Percentiles rank a stretch among this genome's conserved stretches.
Conservation (phyloP, 345 rosid genomes). For the Murraya koenigii region DNA sequence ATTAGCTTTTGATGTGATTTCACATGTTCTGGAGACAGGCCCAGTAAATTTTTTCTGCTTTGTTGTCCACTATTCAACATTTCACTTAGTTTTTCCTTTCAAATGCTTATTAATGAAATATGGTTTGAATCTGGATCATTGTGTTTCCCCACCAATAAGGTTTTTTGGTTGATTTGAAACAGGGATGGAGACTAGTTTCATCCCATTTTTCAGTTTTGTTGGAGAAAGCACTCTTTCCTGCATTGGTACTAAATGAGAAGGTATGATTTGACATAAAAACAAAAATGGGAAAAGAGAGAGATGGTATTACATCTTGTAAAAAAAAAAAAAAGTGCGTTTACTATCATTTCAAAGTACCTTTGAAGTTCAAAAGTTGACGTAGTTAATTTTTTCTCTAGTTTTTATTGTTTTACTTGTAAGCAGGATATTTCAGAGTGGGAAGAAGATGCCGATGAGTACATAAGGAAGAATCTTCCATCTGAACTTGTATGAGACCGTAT, state of each 20-base stretch:
- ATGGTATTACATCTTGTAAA: background rate
- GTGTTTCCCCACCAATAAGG: constrained; percentile 4
- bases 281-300: background rate
- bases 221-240: constrained; percentile 81
- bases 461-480: constrained; percentile 79
- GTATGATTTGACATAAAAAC: constrained; percentile 26
- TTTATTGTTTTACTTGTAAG: constrained; percentile 17
- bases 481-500: constrained; percentile 55
- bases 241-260: constrained; percentile 69
- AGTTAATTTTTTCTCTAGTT: constrained; percentile 11
- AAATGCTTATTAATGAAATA: background rate
- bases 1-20: constrained; percentile 71
- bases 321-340: background rate
- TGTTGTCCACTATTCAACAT: constrained; percentile 7
- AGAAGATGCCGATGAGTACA: constrained; percentile 86
- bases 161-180: constrained; percentile 22
- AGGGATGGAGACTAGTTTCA: constrained; percentile 95
- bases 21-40: constrained; percentile 81
- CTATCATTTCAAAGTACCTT: constrained; percentile 3
- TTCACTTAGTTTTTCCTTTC: constrained; percentile 3
- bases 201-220: constrained; percentile 70
- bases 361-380: constrained; percentile 5
- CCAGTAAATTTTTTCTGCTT: constrained; percentile 51
- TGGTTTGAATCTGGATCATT: constrained; percentile 1
- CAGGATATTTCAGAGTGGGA: constrained; percentile 88